Evolutionary conservation across 331 rosid genomes (phyloP), one percentile per base, ranked within the genome.

Genomic region (Pyracantha coccinea): DNA sequence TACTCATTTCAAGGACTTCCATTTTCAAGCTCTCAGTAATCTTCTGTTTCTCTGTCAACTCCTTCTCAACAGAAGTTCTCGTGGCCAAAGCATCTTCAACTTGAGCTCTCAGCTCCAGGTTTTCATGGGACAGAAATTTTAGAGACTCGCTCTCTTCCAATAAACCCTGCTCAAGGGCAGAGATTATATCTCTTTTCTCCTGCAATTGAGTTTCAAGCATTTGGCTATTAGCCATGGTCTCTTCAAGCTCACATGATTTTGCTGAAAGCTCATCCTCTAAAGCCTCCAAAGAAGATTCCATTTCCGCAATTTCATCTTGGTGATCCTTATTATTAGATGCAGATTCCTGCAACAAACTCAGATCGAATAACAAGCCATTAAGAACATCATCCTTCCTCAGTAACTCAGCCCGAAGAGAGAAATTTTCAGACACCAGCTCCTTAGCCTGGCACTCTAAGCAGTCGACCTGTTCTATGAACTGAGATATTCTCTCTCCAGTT

Each of bases 301-400:
- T 78, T 63, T 86, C 87, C 47, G 85, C 91, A 72, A 89, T 77
- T 74, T 92, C 93, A 75, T 90, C 99, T 71, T 88, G 88, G 66
- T 86, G 87, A 80, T 95, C 99, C 83, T 90, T 89, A 25, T 72
- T 85, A 73, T 81, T 88, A 16, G 99, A 90, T 50, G 99, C 92
- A 44, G 99, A 87, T 85, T 95, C 99, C 83, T 95, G 99, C 83
- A 95, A 85, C 89, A 95, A 86, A 80, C 99, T 92, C 72, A 92
- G 80, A 82, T 95, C 99, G 70, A 92, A 95, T 66, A 88, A 65
- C 80, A 95, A 75, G 62, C 99, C 99, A 52, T 83, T 86, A 44
- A 92, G 92, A 69, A 95, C 86, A 31, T 89, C 96, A 9, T 92
- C 97, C 88, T 88, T 95, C 79, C 97, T 84, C n/a, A 83, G 72